Base-by-base conservation (phyloP, 352 stramenopile species). In the Phytophthora europaea region DNA sequence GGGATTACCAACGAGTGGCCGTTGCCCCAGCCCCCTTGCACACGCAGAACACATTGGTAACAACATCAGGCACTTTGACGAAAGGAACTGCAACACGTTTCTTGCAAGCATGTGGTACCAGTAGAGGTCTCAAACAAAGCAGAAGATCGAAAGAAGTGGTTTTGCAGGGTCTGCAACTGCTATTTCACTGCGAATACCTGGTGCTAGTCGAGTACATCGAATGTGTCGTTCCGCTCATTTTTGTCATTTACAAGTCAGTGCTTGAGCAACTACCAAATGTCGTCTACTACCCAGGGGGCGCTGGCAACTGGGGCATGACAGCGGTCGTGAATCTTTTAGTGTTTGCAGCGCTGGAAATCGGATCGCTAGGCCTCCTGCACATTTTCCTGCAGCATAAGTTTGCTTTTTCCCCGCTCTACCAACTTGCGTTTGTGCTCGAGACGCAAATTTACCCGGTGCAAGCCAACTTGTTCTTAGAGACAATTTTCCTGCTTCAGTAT, bases 401-500 rank as follows among this genome's bases (percentile, higher is more conserved):
- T 16, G 40, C 33, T 0, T 61, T 88, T 38, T 78, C 75, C 18
- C 60, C 75, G 3, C 26, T 83, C 0, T 59, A 68, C 5, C 75
- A 82, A 33, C 63, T 88, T 20, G 70, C 63, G 12, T 88, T 85
- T 26, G 76, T 85, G 38, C 57, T 88, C 20, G 65, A 79, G 56
- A 78, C 48, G 5, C 78, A 88, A 22, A 2, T 65, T 45, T 58
- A 61, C 28, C 48, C 31, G 0, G 61, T 70, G 3, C 67, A 75
- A 28, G 61, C 54, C 16, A 58, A 53, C 3, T 20, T 70, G 10
- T 70, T 75, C 47, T n/a, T 70, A 3, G 61, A 48, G 36, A 57
- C 33, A n/a, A 50, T 75, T 15, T 60, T 68, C 51, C 38, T 75
- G 26, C 28, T 75, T 20, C 54, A 69, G 38, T 75, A 75, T 38